Evolutionary conservation across 2,329 filamentous ascomycete species (phyloP).

Genomic region (Fusarium drepaniforme): DNA sequence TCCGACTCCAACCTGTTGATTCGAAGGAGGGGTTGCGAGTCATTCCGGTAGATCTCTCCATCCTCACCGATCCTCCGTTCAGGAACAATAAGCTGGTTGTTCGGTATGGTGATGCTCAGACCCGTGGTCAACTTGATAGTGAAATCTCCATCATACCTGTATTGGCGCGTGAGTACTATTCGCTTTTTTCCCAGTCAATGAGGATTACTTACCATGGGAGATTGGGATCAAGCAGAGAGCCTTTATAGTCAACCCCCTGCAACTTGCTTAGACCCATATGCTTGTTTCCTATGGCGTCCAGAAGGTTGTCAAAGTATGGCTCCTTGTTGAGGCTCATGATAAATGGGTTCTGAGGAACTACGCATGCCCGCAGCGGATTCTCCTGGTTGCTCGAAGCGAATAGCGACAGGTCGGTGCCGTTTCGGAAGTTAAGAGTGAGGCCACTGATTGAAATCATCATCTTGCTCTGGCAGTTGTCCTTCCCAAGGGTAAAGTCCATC

Average conservation of each 20-base stretch:
- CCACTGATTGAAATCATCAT: slow-evolving; percentile 20
- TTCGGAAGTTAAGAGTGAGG: slow-evolving; percentile 20
- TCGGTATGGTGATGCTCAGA: neutral
- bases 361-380: slow-evolving; percentile 8
- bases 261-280: neutral
- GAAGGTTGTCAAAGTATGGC: slow-evolving; percentile 13
- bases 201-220: neutral
- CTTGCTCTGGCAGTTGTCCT: neutral
- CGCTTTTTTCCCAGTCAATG: too few species aligned
- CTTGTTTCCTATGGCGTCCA: neutral
- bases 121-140: neutral
- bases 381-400: slow-evolving; percentile 7
- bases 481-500: neutral
- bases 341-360: slow-evolving; percentile 16
- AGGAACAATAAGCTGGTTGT: neutral
- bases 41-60: neutral
- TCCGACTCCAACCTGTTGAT: neutral
- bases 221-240: neutral
- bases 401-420: slow-evolving; percentile 24
- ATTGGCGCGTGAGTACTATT: neutral
- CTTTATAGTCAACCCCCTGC: slow-evolving; percentile 10
- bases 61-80: neutral
- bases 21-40: neutral
- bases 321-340: slow-evolving; percentile 15
- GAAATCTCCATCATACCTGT: neutral